Conservation (phyloP, 306 rosid genomes). For the Castanea mollissima region DNA sequence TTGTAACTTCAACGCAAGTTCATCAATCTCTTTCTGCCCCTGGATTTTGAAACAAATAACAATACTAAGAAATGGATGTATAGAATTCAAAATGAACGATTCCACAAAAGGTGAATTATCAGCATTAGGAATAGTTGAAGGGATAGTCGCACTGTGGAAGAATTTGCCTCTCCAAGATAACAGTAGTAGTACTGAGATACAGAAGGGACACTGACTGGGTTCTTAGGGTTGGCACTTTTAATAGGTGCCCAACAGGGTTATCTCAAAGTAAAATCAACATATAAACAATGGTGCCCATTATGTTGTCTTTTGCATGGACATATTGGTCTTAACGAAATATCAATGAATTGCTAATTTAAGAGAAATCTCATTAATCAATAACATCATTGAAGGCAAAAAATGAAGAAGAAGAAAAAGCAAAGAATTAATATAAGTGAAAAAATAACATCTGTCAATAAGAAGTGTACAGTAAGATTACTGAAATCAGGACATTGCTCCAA, state of each 20-base stretch:
- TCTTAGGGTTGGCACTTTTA: neutral
- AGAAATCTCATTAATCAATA: neutral
- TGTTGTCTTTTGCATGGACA: neutral
- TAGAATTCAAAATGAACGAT: neutral
- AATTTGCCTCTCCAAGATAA: conserved; percentile 1
- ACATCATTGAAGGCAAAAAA: neutral
- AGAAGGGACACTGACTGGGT: neutral
- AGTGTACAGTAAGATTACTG: neutral
- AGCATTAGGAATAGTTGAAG: neutral
- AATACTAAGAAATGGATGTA: neutral
- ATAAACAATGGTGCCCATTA: neutral
- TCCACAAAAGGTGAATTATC: neutral
- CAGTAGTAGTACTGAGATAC: neutral
- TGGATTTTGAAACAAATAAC: conserved; percentile 17
- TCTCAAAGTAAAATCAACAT: neutral
- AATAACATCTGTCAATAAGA: neutral
- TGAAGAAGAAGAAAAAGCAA: neutral
- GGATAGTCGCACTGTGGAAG: neutral
- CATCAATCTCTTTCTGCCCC: conserved; percentile 42
- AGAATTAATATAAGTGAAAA: neutral
- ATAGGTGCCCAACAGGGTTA: neutral
- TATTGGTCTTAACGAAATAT: neutral
- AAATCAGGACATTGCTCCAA: neutral
- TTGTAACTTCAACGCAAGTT: conserved; percentile 41
- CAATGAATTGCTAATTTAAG: too few relatives aligned